A percentile compares a stretch with the other conserved stretches of the same genome.
Evolutionary conservation across 306 rosid genomes (phyloP).

Genomic region (Pyrus betulifolia): DNA sequence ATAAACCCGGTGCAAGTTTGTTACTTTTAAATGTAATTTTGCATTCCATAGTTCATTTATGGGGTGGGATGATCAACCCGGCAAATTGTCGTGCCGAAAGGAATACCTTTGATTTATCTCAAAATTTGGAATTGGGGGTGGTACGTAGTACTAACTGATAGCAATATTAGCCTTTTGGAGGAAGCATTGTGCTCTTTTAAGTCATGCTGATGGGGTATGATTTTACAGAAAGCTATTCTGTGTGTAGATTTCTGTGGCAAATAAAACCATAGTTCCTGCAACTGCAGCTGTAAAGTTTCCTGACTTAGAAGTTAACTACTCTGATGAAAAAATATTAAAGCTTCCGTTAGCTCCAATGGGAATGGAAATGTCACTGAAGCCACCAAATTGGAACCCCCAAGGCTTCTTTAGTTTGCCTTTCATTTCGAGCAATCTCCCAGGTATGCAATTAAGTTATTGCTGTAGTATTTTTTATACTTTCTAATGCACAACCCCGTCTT

Average conservation of each 20-base stretch:
- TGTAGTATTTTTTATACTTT: background rate
- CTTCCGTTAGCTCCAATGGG: conserved; percentile 40
- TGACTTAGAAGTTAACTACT: conserved; percentile 48
- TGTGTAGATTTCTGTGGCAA: conserved; percentile 59
- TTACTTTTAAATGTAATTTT: background rate
- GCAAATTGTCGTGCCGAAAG: too few species aligned
- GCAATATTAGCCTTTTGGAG: too few species aligned
- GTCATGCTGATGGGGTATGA: background rate
- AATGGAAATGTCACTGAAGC: conserved; percentile 25
- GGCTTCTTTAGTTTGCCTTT: conserved; percentile 67
- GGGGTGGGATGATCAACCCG: too few species aligned
- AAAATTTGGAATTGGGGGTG: too few species aligned
- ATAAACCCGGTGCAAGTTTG: background rate
- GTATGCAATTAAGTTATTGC: conserved; percentile 22
- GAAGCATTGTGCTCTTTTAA: too few species aligned
- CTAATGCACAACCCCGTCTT: background rate
- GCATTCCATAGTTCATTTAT: too few species aligned
- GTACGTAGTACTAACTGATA: too few species aligned
- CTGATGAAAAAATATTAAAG: conserved; percentile 52
- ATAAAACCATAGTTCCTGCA: conserved; percentile 69
- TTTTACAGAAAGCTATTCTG: background rate
- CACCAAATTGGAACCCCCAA: conserved; percentile 34
- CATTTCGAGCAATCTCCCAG: conserved; percentile 83
- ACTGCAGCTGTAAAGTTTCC: conserved; percentile 68
- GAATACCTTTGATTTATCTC: too few species aligned